Evolutionary conservation across 306 rosid genomes (phyloP).

Genomic region (Macrotyloma uniflorum): DNA sequence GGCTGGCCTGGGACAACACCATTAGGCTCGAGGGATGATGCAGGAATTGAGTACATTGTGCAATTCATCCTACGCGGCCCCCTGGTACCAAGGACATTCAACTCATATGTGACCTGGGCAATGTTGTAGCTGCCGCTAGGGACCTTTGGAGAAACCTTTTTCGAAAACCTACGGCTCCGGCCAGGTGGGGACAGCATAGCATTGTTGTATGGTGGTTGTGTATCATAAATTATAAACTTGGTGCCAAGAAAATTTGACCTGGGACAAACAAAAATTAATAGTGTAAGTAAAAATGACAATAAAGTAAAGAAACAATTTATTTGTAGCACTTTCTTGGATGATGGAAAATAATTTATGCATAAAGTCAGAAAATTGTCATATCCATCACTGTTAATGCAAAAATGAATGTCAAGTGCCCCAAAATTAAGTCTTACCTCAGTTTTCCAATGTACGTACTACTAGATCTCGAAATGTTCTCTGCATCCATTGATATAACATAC

Average conservation of each 20-base stretch:
- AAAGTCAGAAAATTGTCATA: neutral
- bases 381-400: neutral
- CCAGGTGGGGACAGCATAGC: constrained; percentile 78
- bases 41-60: constrained; percentile 81
- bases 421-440: constrained; percentile 63
- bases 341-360: neutral
- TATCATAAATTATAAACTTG: constrained; percentile 90
- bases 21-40: constrained; percentile 71
- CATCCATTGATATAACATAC: constrained; percentile 91
- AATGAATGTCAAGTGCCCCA: neutral
- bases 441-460: constrained; percentile 89
- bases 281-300: neutral
- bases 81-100: constrained; percentile 92
- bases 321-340: neutral
- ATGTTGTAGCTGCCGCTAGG: constrained; percentile 91
- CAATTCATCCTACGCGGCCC: constrained; percentile 98
- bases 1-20: constrained; percentile 89
- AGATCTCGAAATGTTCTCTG: constrained; percentile 90
- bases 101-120: constrained; percentile 86
- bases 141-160: constrained; percentile 94
- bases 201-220: constrained; percentile 81
- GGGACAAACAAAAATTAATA: constrained; percentile 35
- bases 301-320: neutral
- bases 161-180: constrained; percentile 81
- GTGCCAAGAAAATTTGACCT: constrained; percentile 98